Evolutionary conservation across 192 early-diverging fungal species (phyloP).

Genomic region (Coemansia sp.): DNA sequence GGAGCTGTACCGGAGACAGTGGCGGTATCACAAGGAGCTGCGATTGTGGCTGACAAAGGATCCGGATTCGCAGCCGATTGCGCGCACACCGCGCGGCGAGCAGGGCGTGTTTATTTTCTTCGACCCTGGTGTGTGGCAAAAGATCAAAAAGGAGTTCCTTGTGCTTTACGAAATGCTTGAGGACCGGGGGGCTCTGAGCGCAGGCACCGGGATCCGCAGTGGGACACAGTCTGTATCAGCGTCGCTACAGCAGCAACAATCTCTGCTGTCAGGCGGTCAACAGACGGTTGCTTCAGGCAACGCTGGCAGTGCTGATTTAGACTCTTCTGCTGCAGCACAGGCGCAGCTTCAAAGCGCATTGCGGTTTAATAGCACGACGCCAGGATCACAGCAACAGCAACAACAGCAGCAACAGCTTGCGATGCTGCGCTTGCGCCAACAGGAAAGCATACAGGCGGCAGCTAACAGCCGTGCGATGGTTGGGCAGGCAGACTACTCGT

Average conservation of each 20-base stretch:
- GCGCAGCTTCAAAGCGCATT: conserved; percentile 29
- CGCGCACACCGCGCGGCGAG: conserved; percentile 70
- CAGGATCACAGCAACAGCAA: conserved; percentile 23
- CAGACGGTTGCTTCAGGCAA: background rate
- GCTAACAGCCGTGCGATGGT: conserved; percentile 9
- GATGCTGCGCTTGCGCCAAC: conserved; percentile 31
- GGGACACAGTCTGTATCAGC: conserved; percentile 42
- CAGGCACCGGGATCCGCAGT: conserved; percentile 11
- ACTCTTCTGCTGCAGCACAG: conserved; percentile 21
- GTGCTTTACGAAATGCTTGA: conserved; percentile 87
- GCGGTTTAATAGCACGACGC: conserved; percentile 14
- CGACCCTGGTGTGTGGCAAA: conserved; percentile 87
- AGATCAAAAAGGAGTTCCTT: conserved; percentile 86
- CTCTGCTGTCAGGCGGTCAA: conserved; percentile 4
- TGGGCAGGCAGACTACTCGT: conserved; percentile 21
- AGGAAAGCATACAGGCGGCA: conserved; percentile 25
- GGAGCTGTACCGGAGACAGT: conserved; percentile 90
- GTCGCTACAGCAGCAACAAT: conserved; percentile 19
- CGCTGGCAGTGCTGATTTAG: conserved; percentile 11
- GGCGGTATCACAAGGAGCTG: conserved; percentile 96
- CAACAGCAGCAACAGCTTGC: conserved; percentile 25
- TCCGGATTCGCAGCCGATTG: conserved; percentile 43
- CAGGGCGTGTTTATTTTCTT: conserved; percentile 90
- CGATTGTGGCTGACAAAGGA: conserved; percentile 93
- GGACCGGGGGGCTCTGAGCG: conserved; percentile 56